These are phyloP conservation scores for Rhizoclosmatium sp. DNA, from an alignment of 192 early-diverging fungal species.

Conservation along the genomic window DNA sequence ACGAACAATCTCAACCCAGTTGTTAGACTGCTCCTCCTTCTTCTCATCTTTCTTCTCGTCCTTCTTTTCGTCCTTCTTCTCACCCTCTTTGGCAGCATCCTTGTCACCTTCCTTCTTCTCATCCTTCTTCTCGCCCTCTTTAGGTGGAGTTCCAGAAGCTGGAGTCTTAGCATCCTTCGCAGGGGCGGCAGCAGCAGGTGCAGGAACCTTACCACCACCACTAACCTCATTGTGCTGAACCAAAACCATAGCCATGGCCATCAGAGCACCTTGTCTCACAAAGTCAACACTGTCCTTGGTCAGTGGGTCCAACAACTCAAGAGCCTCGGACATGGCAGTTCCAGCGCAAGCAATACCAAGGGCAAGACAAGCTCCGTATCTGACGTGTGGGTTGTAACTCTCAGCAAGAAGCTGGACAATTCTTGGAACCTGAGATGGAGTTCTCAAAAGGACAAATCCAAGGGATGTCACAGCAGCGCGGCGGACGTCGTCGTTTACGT, in stretches of 20 bases:
- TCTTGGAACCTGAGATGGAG: constrained; percentile 96
- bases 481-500: constrained; percentile 99
- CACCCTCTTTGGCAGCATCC: constrained; percentile 19
- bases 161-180: background rate
- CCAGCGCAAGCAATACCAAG: constrained; percentile 98
- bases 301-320: constrained; percentile 96
- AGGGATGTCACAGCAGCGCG: constrained; percentile 97
- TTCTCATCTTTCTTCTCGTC: constrained; percentile 9
- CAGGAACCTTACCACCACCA: constrained; percentile 69
- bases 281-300: constrained; percentile 97
- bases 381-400: constrained; percentile 99
- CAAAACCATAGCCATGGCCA: constrained; percentile 93
- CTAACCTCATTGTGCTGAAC: constrained; percentile 91
- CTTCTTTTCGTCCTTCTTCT: background rate
- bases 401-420: constrained; percentile 97
- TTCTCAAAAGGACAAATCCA: constrained; percentile 92
- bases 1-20: constrained; percentile 75
- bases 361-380: constrained; percentile 94
- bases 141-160: background rate
- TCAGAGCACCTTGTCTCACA: constrained; percentile 96
- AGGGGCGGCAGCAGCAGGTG: constrained; percentile 4
- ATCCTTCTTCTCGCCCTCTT: constrained; percentile 3
- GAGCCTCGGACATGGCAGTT: constrained; percentile 87
- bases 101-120: background rate
- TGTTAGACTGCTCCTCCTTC: constrained; percentile 13